These are phyloP conservation scores for Penicillium desertorum DNA, from an alignment of 495 filamentous ascomycete genomes.

Conservation along the genomic window DNA sequence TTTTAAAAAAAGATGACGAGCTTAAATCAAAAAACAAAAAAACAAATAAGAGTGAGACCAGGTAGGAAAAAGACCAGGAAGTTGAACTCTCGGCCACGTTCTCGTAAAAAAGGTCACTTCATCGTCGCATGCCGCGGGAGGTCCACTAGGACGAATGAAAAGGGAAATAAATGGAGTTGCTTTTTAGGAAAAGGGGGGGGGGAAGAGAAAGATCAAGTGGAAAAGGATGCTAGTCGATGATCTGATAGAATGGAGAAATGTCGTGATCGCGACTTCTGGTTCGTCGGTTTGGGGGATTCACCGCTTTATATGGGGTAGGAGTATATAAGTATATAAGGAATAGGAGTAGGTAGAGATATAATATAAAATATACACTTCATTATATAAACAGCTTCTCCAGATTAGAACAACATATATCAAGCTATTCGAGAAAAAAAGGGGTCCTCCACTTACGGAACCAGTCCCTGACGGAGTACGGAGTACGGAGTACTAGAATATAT, in stretches of 20 bases:
- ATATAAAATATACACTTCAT: neutral
- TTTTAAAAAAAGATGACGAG: no score
- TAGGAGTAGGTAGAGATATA: neutral
- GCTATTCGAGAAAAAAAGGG: neutral
- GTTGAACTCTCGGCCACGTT: constrained; percentile 12
- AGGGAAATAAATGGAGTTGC: constrained; percentile 9
- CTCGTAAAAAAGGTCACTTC: neutral
- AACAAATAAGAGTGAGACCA: neutral
- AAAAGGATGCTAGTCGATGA: constrained; percentile 41
- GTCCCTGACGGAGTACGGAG: neutral
- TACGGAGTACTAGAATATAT: neutral
- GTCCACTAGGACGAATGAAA: constrained; percentile 13
- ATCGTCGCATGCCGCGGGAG: constrained; percentile 9
- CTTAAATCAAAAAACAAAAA: constrained; percentile 5
- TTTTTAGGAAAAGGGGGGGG: constrained; percentile 10
- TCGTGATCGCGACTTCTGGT: constrained; percentile 46
- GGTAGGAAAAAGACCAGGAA: constrained; percentile 3
- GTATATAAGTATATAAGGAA: neutral
- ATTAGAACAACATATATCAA: neutral
- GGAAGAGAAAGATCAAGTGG: neutral
- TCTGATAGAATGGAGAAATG: constrained; percentile 54
- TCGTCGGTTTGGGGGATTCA: constrained; percentile 27
- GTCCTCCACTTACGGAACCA: neutral
- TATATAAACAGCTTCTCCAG: neutral
- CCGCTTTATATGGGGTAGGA: constrained; percentile 21